Conservation (phyloP, 2,329 filamentous ascomycete genomes). For the Monosporascus sp. region DNA sequence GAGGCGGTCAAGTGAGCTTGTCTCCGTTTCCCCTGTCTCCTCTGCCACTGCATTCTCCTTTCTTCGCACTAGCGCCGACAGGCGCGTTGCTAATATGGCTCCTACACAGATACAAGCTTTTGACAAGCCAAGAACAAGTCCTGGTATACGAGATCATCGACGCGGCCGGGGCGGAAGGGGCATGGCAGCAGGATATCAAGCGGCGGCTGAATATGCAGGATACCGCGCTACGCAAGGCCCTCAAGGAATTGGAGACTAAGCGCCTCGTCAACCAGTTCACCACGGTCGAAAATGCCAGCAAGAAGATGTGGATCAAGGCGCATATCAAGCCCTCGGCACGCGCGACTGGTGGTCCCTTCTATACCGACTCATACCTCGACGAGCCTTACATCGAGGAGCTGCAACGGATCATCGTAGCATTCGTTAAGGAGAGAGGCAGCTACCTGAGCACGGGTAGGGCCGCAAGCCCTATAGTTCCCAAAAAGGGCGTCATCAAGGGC, state of each 20-base stretch:
- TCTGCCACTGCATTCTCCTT: too few species aligned
- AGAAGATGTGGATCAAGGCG: conserved; percentile 94
- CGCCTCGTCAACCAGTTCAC: conserved; percentile 84
- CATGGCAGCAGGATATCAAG: conserved; percentile 87
- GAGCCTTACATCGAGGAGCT: conserved; percentile 79
- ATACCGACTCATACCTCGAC: conserved; percentile 85
- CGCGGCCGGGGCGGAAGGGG: conserved; percentile 74
- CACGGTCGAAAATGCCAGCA: conserved; percentile 82
- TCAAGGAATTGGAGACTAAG: conserved; percentile 79
- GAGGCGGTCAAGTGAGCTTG: conserved; percentile 56
- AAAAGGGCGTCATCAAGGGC: conserved; percentile 51
- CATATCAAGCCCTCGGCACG: conserved; percentile 81
- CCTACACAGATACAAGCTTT: conserved; percentile 49
- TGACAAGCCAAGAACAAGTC: conserved; percentile 66
- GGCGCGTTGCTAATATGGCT: neutral
- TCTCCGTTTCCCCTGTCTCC: neutral
- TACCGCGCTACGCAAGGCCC: conserved; percentile 69
- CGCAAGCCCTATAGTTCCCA: conserved; percentile 40
- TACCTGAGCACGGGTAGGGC: conserved; percentile 29
- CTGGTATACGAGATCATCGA: conserved; percentile 89
- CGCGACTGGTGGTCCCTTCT: conserved; percentile 91
- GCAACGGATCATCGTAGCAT: conserved; percentile 38
- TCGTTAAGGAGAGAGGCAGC: conserved; percentile 28
- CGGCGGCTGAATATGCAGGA: conserved; percentile 77
- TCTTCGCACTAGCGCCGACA: too few species aligned